Conservation (phyloP, 2,329 filamentous ascomycete genomes). For the Neophaeococcomyces aloes region DNA sequence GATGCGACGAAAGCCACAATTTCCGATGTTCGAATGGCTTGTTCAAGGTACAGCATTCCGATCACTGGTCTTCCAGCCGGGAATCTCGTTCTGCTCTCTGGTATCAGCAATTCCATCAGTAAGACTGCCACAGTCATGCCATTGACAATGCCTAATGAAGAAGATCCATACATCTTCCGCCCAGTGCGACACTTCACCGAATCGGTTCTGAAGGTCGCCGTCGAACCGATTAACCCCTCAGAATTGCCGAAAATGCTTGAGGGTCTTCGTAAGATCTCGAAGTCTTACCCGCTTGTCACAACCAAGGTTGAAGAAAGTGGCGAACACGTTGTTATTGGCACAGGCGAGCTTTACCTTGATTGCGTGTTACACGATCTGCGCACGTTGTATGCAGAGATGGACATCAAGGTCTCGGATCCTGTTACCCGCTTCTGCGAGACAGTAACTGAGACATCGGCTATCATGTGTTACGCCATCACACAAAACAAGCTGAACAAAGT, state of each 20-base stretch:
- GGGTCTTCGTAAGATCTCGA: constrained; percentile 91
- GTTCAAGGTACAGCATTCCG: constrained; percentile 85
- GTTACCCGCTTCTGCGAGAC: constrained; percentile 97
- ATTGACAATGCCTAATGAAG: constrained; percentile 67
- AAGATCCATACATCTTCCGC: constrained; percentile 91
- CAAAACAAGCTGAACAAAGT: constrained; percentile 99
- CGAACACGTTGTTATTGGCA: constrained; percentile 89
- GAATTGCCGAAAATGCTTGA: constrained; percentile 98
- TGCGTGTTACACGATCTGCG: constrained; percentile 93
- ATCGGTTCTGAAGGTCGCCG: constrained; percentile 93
- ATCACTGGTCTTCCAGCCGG: constrained; percentile 88
- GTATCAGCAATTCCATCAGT: constrained; percentile 95
- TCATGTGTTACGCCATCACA: constrained; percentile 94
- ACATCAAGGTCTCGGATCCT: constrained; percentile 96
- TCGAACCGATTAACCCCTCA: constrained; percentile 95
- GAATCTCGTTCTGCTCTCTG: constrained; percentile 82
- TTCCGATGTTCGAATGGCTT: constrained; percentile 75
- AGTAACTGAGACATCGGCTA: constrained; percentile 90
- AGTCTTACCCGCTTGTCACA: constrained; percentile 88
- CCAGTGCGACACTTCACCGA: constrained; percentile 92
- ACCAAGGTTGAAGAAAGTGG: constrained; percentile 98
- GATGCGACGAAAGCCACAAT: constrained; percentile 87
- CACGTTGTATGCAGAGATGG: constrained; percentile 94
- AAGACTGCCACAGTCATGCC: constrained; percentile 90
- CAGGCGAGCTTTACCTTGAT: constrained; percentile 98